Percentiles rank a stretch among this genome's conserved stretches.
These are phyloP conservation scores for Rhizopogon vesiculosus DNA, from an alignment of 768 basidiomycete species.

Conservation along the genomic window DNA sequence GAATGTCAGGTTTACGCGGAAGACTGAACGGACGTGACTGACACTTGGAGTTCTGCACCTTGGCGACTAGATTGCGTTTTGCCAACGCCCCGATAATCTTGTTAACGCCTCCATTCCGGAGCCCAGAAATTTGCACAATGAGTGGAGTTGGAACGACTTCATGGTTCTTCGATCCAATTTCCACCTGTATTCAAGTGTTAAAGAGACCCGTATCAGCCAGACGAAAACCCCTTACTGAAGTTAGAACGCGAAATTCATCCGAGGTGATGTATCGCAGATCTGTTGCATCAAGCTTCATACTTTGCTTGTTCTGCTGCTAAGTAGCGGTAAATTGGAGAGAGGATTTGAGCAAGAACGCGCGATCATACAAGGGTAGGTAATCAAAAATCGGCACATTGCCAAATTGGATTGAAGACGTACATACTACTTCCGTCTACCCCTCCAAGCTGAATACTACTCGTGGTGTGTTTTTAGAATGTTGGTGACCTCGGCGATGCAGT, in stretches of 20 bases:
- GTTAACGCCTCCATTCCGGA: constrained; percentile 90
- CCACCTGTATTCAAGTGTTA: constrained; percentile 51
- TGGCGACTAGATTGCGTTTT: constrained; percentile 86
- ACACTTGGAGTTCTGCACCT: constrained; percentile 94
- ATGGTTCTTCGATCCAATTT: constrained; percentile 98
- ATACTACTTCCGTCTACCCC: not conserved
- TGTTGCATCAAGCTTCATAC: constrained; percentile 91
- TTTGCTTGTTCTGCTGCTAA: not conserved
- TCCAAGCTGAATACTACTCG: not conserved
- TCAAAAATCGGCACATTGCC: not conserved
- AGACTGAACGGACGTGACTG: constrained; percentile 8
- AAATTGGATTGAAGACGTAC: not conserved
- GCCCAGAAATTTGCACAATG: constrained; percentile 89
- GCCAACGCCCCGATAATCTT: constrained; percentile 88
- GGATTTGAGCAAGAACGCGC: not conserved
- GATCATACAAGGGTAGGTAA: not conserved
- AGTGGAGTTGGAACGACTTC: constrained; percentile 88
- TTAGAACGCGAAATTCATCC: constrained; percentile 94
- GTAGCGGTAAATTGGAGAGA: not conserved
- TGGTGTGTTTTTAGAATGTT: not conserved
- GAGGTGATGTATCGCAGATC: constrained; percentile 89
- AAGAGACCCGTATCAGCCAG: not conserved
- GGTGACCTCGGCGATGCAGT: not conserved
- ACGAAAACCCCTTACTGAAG: constrained; percentile 54
- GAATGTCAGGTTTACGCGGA: not conserved